These are phyloP conservation scores for Nannochloropsis salina DNA, from an alignment of 108 stramenopile species.

Conservation along the genomic window DNA sequence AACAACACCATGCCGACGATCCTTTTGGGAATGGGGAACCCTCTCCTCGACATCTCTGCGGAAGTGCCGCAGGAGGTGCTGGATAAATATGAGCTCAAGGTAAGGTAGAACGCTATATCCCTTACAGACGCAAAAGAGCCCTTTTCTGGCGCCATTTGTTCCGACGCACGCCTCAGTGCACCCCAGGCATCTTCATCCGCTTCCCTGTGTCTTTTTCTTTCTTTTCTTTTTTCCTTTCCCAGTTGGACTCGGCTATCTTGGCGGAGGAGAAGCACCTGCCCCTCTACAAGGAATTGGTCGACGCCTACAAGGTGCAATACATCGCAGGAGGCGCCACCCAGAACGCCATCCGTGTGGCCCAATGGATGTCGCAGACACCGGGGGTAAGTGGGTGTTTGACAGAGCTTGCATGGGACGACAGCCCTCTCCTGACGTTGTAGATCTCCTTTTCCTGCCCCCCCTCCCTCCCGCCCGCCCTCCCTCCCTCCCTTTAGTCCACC, in stretches of 20 bases:
- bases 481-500: conserved; percentile 44
- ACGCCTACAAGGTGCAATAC: conserved; percentile 63
- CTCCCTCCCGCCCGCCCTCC: background rate
- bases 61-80: conserved; percentile 80
- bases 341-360: conserved; percentile 98
- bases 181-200: no score
- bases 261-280: conserved; percentile 95
- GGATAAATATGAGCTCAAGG: conserved; percentile 61
- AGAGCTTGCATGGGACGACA: conserved; percentile 35
- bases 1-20: conserved; percentile 28
- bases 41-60: conserved; percentile 95
- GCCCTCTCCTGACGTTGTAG: background rate
- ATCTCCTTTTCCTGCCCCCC: background rate
- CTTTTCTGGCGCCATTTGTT: background rate
- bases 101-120: background rate
- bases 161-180: no score
- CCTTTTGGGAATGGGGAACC: conserved; percentile 97
- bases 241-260: conserved; percentile 78
- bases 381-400: background rate
- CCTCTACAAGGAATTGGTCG: conserved; percentile 46
- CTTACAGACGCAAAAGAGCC: background rate
- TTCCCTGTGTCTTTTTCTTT: no score
- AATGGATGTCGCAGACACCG: conserved; percentile 78
- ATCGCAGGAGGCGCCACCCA: conserved; percentile 99
- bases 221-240: background rate